phyloP scores from a whole-genome alignment of 2,329 filamentous ascomycete species.

The Zymoseptoria ardabiliae region DNA sequence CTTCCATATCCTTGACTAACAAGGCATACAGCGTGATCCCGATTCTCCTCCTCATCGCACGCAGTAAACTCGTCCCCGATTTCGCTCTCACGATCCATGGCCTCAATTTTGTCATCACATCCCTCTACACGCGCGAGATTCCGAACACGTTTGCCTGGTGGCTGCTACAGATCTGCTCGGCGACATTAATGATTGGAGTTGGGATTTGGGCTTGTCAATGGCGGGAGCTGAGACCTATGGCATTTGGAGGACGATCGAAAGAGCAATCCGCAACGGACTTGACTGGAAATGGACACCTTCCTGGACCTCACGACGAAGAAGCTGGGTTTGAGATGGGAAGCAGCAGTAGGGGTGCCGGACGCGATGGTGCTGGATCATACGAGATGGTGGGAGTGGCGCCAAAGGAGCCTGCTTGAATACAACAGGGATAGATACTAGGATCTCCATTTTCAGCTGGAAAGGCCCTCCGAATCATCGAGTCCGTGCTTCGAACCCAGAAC shows the following conservation, averaged over 20 bases:
- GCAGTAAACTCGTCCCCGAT: conserved; percentile 90
- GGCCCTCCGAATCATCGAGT: not conserved
- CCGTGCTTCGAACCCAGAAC: not conserved
- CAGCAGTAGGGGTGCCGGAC: conserved; percentile 32
- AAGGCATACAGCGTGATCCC: conserved; percentile 61
- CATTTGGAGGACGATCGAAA: conserved; percentile 59
- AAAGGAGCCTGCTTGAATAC: conserved; percentile 27
- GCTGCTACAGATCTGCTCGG: conserved; percentile 56
- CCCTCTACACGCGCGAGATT: conserved; percentile 68
- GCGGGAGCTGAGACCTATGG: conserved; percentile 80
- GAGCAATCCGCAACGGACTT: conserved; percentile 12
- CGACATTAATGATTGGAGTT: conserved; percentile 57
- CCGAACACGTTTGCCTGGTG: conserved; percentile 84
- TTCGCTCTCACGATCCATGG: conserved; percentile 86
- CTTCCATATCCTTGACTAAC: not conserved
- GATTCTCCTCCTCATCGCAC: conserved; percentile 73
- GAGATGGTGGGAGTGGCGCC: conserved; percentile 41
- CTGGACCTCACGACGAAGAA: conserved; percentile 29
- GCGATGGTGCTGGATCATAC: conserved; percentile 41
- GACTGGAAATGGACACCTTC: conserved; percentile 10
- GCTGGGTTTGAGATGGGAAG: conserved; percentile 33
- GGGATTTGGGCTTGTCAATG: conserved; percentile 90
- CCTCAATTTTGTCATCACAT: conserved; percentile 70
- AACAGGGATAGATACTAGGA: not conserved
- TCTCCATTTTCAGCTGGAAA: not conserved